These are phyloP conservation scores for Pleurotus cornucopiae DNA, from an alignment of 768 basidiomycete genomes.

Conservation along the genomic window DNA sequence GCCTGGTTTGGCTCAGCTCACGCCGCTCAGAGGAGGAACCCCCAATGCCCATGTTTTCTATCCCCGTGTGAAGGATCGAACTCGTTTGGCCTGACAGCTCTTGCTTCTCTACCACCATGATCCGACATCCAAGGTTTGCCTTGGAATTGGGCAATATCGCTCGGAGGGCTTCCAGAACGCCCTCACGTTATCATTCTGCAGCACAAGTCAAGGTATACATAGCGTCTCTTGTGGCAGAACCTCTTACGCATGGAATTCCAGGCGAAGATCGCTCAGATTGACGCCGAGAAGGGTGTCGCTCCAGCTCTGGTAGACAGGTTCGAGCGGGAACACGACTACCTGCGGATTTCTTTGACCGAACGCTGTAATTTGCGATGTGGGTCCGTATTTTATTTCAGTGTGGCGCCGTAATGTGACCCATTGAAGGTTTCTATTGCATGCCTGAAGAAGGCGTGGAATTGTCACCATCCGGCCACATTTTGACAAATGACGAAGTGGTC, in stretches of 20 bases:
- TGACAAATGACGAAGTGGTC: constrained; percentile 73
- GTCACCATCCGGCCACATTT: constrained; percentile 61
- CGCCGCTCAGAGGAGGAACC: background rate
- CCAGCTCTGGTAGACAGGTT: constrained; percentile 63
- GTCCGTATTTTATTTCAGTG: constrained; percentile 10
- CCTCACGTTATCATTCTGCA: constrained; percentile 2
- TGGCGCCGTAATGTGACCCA: too few species aligned
- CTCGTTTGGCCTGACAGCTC: background rate
- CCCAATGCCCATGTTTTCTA: background rate
- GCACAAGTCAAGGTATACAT: constrained; percentile 18
- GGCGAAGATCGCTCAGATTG: constrained; percentile 55
- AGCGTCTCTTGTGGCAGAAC: background rate
- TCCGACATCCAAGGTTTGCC: background rate
- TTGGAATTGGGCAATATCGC: background rate
- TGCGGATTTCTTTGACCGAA: constrained; percentile 86
- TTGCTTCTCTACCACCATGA: background rate
- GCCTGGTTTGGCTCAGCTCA: background rate
- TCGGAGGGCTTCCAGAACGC: background rate
- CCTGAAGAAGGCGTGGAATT: constrained; percentile 75
- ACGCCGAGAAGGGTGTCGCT: constrained; percentile 42
- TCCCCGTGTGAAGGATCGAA: constrained; percentile 1
- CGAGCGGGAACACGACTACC: constrained; percentile 71
- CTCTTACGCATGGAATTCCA: constrained; percentile 18
- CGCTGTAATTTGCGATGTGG: constrained; percentile 83
- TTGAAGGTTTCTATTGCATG: constrained; percentile 87